Evolutionary conservation across 495 filamentous ascomycete genomes (phyloP).

Genomic region (Delitschia confertaspora): DNA sequence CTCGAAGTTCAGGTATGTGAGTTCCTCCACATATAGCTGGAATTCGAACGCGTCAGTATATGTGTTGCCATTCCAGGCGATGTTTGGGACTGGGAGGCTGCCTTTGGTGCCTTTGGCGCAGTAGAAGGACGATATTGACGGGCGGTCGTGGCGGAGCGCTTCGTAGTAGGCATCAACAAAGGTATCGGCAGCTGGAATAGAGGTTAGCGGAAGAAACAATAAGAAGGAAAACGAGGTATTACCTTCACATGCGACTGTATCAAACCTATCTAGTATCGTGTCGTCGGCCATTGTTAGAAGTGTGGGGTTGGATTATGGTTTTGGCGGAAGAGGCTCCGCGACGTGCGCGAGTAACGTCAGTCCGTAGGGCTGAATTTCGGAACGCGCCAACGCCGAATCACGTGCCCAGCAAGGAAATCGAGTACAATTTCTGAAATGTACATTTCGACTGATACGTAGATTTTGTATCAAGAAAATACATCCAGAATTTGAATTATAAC

Average conservation of each 20-base stretch:
- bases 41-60: constrained; percentile 48
- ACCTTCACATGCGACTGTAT: constrained; percentile 2
- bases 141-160: constrained; percentile 47
- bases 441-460: too few relatives aligned
- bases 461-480: too few relatives aligned
- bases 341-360: too few relatives aligned
- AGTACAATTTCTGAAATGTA: too few relatives aligned
- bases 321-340: too few relatives aligned
- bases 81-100: constrained; percentile 41
- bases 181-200: constrained; percentile 23
- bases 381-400: too few relatives aligned
- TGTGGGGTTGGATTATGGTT: too few relatives aligned
- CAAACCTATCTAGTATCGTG: constrained; percentile 1
- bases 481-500: too few relatives aligned
- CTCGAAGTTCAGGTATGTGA: constrained; percentile 51
- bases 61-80: constrained; percentile 58
- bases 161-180: constrained; percentile 33
- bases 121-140: constrained; percentile 51
- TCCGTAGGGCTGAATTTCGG: too few relatives aligned
- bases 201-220: background rate
- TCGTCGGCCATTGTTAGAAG: constrained; percentile 9
- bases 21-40: constrained; percentile 50
- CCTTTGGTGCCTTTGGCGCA: constrained; percentile 36
- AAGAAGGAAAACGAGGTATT: too few relatives aligned
- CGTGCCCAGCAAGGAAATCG: too few relatives aligned